Evolutionary conservation across 208 protist genomes (phyloP), one percentile per base, ranked within the genome.

Genomic region (Acanthamoeba sp.): DNA sequence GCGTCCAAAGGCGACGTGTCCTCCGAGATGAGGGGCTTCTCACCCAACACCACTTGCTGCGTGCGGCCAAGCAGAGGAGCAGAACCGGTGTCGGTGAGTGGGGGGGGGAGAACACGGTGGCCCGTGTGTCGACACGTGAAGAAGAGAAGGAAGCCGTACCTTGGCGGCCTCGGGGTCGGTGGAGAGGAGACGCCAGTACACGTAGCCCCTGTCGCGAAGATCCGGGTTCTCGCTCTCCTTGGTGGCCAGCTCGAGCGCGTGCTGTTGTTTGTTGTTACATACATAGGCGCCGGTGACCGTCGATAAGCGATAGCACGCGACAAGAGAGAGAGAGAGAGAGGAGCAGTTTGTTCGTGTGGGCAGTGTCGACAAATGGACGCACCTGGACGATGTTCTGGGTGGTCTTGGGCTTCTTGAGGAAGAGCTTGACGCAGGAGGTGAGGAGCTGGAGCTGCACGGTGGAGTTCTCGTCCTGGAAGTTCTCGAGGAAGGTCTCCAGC

Each of bases 101-200:
- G n/a, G n/a, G n/a, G n/a, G n/a, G n/a, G n/a, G n/a, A n/a, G n/a
- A 14, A 57, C 50, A 24, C 50, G 50, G 6, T 57, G 50, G 0
- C 0, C 45, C 16, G 50, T 16, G 50, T 57, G 50, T n/a, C n/a
- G n/a, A n/a, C n/a, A n/a, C n/a, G n/a, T n/a, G n/a, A n/a, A n/a
- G 50, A 57, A 57, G 18, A 2, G 45, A 2, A 48, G 45, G 45
- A 48, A 10, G 6, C 20, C 18, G 24, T 57, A 93, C 97, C 96
- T 99, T 99, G 24, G 99, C 98, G 16, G 98, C 98, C 64, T 98
- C 98, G 9, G 99, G 98, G 95, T 99, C 99, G 50, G 98, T 99
- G 1, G 98, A 99, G 7, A 99, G 98, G 38, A 99, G 97, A 36
- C 99, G 97, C 99, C 99, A 99, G 96, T 99, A 99, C 24, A 99